phyloP scores from a whole-genome alignment of 2,329 filamentous ascomycete genomes.

The Exophiala alcalophila region DNA sequence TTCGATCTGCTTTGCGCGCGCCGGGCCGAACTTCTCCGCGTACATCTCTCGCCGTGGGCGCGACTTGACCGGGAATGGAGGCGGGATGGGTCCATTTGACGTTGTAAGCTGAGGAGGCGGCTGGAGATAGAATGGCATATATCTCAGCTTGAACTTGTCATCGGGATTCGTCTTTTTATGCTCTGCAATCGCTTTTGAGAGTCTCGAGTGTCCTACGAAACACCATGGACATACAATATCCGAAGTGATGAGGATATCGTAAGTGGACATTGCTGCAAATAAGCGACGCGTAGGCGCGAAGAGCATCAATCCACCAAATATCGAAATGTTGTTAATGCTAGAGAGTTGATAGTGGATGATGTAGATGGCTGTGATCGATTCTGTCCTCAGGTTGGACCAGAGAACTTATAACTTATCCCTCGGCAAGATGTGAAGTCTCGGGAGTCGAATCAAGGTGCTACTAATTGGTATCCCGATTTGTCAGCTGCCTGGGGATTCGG shows the following conservation, averaged over 20 bases:
- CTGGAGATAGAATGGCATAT: conserved; percentile 79
- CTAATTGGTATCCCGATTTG: too few species aligned
- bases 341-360: too few species aligned
- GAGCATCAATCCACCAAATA: conserved; percentile 13
- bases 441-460: too few species aligned
- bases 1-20: conserved; percentile 58
- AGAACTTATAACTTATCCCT: too few species aligned
- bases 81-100: conserved; percentile 53
- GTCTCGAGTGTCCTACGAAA: conserved; percentile 74
- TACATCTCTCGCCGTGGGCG: conserved; percentile 58
- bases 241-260: conserved; percentile 74
- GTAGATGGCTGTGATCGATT: too few species aligned
- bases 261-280: conserved; percentile 60
- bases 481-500: too few species aligned
- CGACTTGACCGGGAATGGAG: conserved; percentile 51
- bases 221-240: conserved; percentile 72
- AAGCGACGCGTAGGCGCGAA: conserved; percentile 13
- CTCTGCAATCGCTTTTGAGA: conserved; percentile 66
- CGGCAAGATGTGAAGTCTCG: too few species aligned
- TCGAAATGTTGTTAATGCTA: too few species aligned
- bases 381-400: too few species aligned
- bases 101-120: conserved; percentile 55
- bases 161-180: conserved; percentile 64
- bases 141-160: conserved; percentile 70
- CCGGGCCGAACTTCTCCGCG: conserved; percentile 61